Base-by-base conservation (phyloP, 306 rosid species). In the Comarum palustre region DNA sequence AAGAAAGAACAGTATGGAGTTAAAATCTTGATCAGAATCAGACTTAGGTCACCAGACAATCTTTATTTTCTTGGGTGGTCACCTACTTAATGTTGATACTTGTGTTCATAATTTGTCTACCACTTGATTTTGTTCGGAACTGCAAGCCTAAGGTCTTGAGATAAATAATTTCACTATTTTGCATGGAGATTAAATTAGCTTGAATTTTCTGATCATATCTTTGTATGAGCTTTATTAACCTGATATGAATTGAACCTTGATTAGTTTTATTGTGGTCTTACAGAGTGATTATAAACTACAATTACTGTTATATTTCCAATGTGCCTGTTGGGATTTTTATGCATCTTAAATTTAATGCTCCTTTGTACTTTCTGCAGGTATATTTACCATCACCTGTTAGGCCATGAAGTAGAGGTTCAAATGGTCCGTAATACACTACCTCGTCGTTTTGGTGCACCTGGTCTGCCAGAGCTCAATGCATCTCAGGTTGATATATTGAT, bases 371-470 rank as follows among this genome's bases (percentile, higher is more conserved):
- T 57, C 46, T 78, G 80, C 88, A 95, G 99, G 77, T 95, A 95
- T 72, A 95, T 95, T 63, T 95, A 95, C 81, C 99, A 95, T 82
- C 99, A 95, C 78, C 80, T 95, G 77, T 76, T 95, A 84, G 99
- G 99, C 72, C 99, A 95, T 75, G 97, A 95, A 86, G 99, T 95
- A 71, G 99, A 95, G 88, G 96, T 88, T 77, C 99, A 95, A 81
- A 88, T 92, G 99, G 96, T 95, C 76, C 99, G 99, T 62, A 95
- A 95, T 78, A 82, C 99, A 22, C 80, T 95, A 68, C 99, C 99
- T 74, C 96, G 97, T 43, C 97, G 99, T 46, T 92, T 95, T 84
- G 99, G 99, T 67, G 99, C 99, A 22, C 99, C 97, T 0, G 99
- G 99, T 72, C 96, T 95, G 78, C 99, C 99, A 0, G 99, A 95